phyloP scores from a whole-genome alignment of 2,329 filamentous ascomycete genomes.

The Coniochaeta prunicola region DNA sequence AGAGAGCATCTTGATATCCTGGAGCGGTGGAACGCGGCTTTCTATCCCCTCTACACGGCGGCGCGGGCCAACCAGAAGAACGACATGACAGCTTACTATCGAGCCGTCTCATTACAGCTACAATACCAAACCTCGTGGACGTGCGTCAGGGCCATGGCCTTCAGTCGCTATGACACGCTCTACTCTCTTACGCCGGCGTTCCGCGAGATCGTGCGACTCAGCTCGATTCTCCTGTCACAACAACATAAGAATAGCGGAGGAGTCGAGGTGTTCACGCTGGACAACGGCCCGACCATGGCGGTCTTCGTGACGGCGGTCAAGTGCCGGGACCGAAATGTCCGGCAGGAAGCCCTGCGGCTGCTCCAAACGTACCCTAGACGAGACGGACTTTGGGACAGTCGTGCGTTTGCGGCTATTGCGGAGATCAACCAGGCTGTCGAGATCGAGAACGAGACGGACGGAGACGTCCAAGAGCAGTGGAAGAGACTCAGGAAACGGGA shows the following conservation, averaged over 20 bases:
- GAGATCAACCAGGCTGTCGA: conserved; percentile 29
- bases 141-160: conserved; percentile 29
- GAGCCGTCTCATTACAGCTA: conserved; percentile 31
- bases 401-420: conserved; percentile 26
- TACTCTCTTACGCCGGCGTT: conserved; percentile 33
- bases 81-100: conserved; percentile 18
- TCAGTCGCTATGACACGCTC: conserved; percentile 26
- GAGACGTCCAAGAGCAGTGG: conserved; percentile 28
- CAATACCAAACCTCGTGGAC: conserved; percentile 35
- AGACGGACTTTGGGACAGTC: conserved; percentile 35
- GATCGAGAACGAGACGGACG: conserved; percentile 21
- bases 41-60: conserved; percentile 25
- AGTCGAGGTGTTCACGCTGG: conserved; percentile 34
- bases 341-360: conserved; percentile 31
- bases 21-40: conserved; percentile 30
- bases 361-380: conserved; percentile 31
- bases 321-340: conserved; percentile 29
- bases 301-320: conserved; percentile 32
- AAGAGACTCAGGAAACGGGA: conserved; percentile 28
- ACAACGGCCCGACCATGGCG: conserved; percentile 37
- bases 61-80: conserved; percentile 13
- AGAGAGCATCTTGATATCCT: conserved; percentile 28
- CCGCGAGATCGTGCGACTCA: conserved; percentile 30
- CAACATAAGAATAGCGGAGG: conserved; percentile 13
- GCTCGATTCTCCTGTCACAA: conserved; percentile 26